A percentile compares a stretch with the other conserved stretches of the same genome.
phyloP scores from a whole-genome alignment of 306 rosid species.

The Lotus japonicus region DNA sequence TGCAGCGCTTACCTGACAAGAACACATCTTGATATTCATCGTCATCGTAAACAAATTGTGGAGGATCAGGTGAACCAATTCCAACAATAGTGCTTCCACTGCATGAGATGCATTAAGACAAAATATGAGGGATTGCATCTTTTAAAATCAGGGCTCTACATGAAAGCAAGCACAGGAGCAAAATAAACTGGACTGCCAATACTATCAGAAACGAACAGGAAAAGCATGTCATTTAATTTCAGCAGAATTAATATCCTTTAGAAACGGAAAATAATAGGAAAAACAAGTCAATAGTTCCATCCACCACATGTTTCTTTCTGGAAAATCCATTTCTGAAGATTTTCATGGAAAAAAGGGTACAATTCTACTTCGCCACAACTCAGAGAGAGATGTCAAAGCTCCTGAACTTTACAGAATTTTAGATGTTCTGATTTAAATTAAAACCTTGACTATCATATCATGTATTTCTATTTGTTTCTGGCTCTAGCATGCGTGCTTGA shows the following conservation, averaged over 20 bases:
- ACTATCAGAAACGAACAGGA: not conserved
- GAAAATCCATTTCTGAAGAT: not conserved
- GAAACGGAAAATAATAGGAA: not conserved
- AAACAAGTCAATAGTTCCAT: not conserved
- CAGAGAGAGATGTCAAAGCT: not conserved
- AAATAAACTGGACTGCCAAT: not conserved
- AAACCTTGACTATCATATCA: not conserved
- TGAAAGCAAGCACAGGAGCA: not conserved
- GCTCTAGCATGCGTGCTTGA: not conserved
- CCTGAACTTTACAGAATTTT: not conserved
- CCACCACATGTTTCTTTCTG: not conserved
- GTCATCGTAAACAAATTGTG: conserved; percentile 76
- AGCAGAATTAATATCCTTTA: not conserved
- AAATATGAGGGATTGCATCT: not conserved
- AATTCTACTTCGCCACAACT: not conserved
- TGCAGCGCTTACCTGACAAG: conserved; percentile 63
- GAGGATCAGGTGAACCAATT: conserved; percentile 95
- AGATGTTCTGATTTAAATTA: not conserved
- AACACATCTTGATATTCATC: conserved; percentile 73
- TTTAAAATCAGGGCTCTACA: not conserved
- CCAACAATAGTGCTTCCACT: conserved; percentile 99
- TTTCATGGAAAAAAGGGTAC: too few species aligned
- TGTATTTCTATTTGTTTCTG: not conserved
- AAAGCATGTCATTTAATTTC: not conserved
- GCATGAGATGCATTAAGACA: conserved; percentile 37